Conservation (phyloP, 805 yeast species). For the Candida qinlingensis region DNA sequence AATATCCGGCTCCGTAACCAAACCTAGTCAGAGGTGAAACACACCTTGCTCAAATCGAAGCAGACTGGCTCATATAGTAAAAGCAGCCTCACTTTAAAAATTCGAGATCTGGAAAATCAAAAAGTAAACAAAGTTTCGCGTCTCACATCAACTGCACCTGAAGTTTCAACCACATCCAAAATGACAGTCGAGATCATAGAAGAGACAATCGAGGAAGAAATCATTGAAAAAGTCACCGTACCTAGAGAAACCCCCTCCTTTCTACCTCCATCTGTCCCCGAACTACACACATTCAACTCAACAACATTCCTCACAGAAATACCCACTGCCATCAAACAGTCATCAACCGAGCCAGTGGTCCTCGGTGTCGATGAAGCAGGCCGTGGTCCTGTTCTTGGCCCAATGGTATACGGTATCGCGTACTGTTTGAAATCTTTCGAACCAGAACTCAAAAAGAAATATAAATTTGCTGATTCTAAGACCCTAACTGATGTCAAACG, state of each 20-base stretch:
- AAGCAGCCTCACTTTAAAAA: no score
- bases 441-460: slow-evolving; percentile 42
- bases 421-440: slow-evolving; percentile 59
- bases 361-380: slow-evolving; percentile 99
- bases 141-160: background rate
- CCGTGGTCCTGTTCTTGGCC: slow-evolving; percentile 95
- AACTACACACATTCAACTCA: slow-evolving; percentile 32
- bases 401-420: slow-evolving; percentile 93
- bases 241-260: slow-evolving; percentile 10
- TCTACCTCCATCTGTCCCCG: slow-evolving; percentile 32
- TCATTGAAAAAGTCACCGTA: background rate
- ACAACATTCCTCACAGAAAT: slow-evolving; percentile 45
- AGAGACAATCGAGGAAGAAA: background rate
- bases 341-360: slow-evolving; percentile 36
- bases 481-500: slow-evolving; percentile 72
- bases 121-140: background rate
- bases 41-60: no score
- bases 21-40: no score
- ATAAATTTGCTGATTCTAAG: slow-evolving; percentile 93
- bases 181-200: background rate
- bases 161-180: background rate
- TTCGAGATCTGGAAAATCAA: no score
- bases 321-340: slow-evolving; percentile 34
- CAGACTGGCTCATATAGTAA: no score
- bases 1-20: no score